These are phyloP conservation scores for Lyophyllum semitale DNA, from an alignment of 768 basidiomycete genomes.

Conservation along the genomic window DNA sequence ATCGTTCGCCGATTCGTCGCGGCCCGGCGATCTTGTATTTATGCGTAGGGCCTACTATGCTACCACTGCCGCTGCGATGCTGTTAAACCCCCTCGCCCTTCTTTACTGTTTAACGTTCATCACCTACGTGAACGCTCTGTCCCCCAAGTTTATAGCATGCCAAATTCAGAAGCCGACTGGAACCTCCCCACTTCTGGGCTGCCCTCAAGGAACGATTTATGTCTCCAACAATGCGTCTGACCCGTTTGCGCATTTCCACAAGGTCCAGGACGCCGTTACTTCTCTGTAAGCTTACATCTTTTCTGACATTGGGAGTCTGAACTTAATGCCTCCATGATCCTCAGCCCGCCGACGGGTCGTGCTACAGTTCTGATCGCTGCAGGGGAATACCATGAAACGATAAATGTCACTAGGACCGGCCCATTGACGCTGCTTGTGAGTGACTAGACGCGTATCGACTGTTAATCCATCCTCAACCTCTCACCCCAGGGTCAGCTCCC, in stretches of 20 bases:
- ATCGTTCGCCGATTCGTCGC: background rate
- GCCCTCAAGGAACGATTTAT: constrained; percentile 59
- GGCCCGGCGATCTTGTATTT: background rate
- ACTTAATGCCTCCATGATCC: background rate
- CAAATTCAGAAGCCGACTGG: constrained; percentile 49
- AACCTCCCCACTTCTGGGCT: constrained; percentile 48
- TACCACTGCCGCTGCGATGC: background rate
- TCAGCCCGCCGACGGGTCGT: constrained; percentile 40
- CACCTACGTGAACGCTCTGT: constrained; percentile 32
- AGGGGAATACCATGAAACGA: constrained; percentile 61
- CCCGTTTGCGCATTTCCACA: constrained; percentile 43
- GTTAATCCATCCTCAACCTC: background rate
- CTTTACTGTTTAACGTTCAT: background rate
- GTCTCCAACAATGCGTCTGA: constrained; percentile 52
- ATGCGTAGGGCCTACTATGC: background rate
- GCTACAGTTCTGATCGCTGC: constrained; percentile 56
- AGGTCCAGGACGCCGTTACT: constrained; percentile 54
- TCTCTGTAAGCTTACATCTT: constrained; percentile 46
- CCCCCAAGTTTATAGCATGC: constrained; percentile 48
- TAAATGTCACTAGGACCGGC: constrained; percentile 55
- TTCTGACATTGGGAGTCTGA: background rate
- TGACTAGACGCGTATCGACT: background rate
- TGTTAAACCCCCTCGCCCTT: background rate
- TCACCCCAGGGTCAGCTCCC: constrained; percentile 54
- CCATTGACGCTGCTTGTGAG: constrained; percentile 59